Conservation (phyloP, 345 rosid species). For the Gossypium sturtianum region DNA sequence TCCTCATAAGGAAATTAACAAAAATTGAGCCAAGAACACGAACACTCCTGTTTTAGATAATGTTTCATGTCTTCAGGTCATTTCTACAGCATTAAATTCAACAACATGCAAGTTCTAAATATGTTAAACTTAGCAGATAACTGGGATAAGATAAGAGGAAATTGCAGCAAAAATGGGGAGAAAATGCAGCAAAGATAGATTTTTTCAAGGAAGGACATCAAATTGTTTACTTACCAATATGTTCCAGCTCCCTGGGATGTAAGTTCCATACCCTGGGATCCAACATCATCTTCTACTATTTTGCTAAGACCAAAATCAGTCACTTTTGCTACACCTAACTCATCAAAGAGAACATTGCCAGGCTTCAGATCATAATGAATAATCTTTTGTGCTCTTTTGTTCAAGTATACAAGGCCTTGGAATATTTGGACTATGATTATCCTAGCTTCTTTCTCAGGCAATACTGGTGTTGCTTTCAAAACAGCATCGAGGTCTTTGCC, state of each 20-base stretch:
- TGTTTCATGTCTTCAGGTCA: not conserved
- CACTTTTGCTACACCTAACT: conserved; percentile 91
- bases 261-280: conserved; percentile 98
- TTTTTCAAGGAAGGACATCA: not conserved
- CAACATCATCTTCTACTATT: conserved; percentile 88
- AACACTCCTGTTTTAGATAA: not conserved
- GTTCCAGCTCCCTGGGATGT: conserved; percentile 99
- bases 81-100: not conserved
- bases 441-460: conserved; percentile 95
- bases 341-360: conserved; percentile 96
- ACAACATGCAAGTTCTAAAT: not conserved
- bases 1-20: not conserved
- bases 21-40: not conserved
- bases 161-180: not conserved
- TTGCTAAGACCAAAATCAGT: conserved; percentile 99
- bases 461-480: conserved; percentile 79
- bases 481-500: conserved; percentile 99
- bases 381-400: conserved; percentile 76
- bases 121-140: not conserved
- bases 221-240: conserved; percentile 59
- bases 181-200: not conserved
- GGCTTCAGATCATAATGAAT: conserved; percentile 99
- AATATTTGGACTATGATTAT: conserved; percentile 87
- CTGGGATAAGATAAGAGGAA: not conserved
- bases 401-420: conserved; percentile 92